Percentiles rank a stretch among this genome's conserved stretches.
Conservation (phyloP, 2,329 filamentous ascomycete species). For the Fusarium palustre region DNA sequence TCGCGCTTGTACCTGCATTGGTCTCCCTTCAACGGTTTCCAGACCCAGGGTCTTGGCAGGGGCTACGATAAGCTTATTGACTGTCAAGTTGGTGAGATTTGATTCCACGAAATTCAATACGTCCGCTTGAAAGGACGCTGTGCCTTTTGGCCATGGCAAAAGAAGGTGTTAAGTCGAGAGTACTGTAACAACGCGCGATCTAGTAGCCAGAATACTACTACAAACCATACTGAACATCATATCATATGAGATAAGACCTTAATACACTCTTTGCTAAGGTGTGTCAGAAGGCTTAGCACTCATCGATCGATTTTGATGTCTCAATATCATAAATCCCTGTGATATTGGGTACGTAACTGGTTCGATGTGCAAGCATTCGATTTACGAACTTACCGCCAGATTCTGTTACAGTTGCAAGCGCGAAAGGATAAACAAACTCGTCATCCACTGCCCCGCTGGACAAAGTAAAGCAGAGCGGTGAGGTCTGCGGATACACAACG, state of each 20-base stretch:
- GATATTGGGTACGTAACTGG: background rate
- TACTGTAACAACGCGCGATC: background rate
- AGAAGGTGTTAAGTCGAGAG: background rate
- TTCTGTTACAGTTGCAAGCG: background rate
- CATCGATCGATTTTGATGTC: background rate
- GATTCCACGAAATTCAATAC: background rate
- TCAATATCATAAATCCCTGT: background rate
- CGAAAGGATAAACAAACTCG: background rate
- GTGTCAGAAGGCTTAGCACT: background rate
- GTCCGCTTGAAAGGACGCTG: background rate
- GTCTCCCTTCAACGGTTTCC: background rate
- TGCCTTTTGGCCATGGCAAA: background rate
- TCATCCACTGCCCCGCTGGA: background rate
- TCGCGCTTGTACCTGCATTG: background rate
- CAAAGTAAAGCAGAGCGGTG: background rate
- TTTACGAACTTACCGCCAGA: background rate
- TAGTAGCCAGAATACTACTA: background rate
- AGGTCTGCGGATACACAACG: background rate
- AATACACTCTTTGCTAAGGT: background rate
- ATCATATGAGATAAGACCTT: background rate
- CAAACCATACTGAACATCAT: background rate
- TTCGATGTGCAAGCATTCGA: background rate
- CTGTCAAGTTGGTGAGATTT: background rate
- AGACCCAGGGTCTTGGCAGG: conserved; percentile 10
- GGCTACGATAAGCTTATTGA: conserved; percentile 17